Conservation (phyloP, 2,329 filamentous ascomycete genomes). For the Fusarium sp. region DNA sequence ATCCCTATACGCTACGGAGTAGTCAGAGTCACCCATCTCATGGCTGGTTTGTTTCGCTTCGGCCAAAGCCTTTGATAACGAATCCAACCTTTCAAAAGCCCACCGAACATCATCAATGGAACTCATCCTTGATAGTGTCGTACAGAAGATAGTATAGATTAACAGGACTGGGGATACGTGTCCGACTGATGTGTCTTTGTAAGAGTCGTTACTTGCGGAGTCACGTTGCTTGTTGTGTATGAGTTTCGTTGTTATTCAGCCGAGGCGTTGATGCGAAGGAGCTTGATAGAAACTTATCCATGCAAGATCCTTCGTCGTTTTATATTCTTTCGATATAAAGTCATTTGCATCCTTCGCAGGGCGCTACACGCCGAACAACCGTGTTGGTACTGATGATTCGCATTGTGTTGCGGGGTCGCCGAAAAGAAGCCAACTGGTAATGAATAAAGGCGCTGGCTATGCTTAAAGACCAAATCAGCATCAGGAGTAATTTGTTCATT, state of each 20-base stretch:
- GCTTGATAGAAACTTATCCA: not conserved
- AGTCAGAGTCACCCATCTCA: not conserved
- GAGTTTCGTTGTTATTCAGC: not conserved
- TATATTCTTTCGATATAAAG: not conserved
- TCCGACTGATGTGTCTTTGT: not conserved
- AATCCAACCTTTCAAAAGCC: not conserved
- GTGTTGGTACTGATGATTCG: not conserved
- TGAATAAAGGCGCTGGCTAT: not conserved
- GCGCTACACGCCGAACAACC: not conserved
- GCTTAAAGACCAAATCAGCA: not conserved
- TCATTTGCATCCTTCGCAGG: not conserved
- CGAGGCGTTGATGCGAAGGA: not conserved
- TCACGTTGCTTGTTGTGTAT: not conserved
- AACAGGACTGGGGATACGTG: not conserved
- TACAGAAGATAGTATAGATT: not conserved
- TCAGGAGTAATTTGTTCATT: not conserved
- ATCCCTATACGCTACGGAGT: not conserved
- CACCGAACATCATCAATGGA: not conserved
- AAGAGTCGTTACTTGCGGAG: not conserved
- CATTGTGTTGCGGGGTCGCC: not conserved
- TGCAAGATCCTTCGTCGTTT: not conserved
- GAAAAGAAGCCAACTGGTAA: not conserved
- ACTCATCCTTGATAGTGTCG: not conserved
- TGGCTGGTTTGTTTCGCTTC: rapidly evolving
- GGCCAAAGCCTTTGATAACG: not conserved